phyloP scores from a whole-genome alignment of 257 asterid genomes.

The Capsicum pubescens region DNA sequence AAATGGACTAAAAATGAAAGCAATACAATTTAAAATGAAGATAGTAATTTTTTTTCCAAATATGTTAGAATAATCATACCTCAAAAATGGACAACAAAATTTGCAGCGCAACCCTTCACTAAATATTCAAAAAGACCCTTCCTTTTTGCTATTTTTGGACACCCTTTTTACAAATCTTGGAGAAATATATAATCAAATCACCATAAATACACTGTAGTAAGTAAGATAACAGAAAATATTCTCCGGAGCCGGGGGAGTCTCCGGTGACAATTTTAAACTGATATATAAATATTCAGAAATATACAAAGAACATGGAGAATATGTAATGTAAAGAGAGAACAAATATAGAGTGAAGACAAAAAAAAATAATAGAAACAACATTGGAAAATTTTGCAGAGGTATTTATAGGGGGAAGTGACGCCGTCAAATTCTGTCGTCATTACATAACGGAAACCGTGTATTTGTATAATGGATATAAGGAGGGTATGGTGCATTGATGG shows the following conservation, averaged over 20 bases:
- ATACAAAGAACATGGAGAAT: slow-evolving; percentile 10
- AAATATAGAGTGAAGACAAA: slow-evolving; percentile 48
- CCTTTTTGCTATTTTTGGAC: background rate
- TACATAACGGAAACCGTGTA: slow-evolving; percentile 58
- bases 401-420: slow-evolving; percentile 66
- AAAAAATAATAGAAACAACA: slow-evolving; percentile 38
- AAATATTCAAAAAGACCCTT: background rate
- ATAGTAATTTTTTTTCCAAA: background rate
- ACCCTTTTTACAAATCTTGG: background rate
- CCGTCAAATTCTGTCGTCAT: slow-evolving; percentile 57
- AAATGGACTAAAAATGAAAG: background rate
- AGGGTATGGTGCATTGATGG: background rate
- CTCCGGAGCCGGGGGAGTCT: slow-evolving; percentile 41
- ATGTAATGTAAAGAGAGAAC: slow-evolving; percentile 32
- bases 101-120: background rate
- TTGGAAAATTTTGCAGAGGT: slow-evolving; percentile 38
- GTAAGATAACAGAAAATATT: background rate
- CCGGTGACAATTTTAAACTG: slow-evolving; percentile 26
- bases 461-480: background rate
- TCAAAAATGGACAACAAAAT: background rate
- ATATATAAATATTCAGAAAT: slow-evolving; percentile 31
- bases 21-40: background rate
- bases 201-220: background rate
- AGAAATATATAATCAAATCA: slow-evolving; percentile 21
- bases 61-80: background rate